Conservation (phyloP, 352 stramenopile species). For the Phytophthora quininea region DNA sequence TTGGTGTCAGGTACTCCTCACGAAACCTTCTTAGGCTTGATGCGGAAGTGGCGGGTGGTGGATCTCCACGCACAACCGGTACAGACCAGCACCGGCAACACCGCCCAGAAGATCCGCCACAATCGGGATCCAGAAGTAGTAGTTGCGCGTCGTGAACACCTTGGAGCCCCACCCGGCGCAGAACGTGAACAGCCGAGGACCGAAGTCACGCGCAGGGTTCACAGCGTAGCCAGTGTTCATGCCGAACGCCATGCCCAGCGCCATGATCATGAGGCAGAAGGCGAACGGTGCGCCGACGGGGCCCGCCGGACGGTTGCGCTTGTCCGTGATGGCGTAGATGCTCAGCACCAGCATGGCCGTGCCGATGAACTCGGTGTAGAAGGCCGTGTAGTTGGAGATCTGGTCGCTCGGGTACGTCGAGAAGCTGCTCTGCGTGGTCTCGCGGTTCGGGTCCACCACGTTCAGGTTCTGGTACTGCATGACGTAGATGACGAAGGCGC, state of each 20-base stretch:
- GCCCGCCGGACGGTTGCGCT: slow-evolving; percentile 1
- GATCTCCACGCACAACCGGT: slow-evolving; percentile 1
- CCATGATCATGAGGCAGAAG: neutral
- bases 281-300: neutral
- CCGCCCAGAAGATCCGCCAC: neutral
- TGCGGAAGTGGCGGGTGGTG: slow-evolving; percentile 1
- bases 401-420: slow-evolving; percentile 2
- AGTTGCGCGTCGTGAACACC: slow-evolving; percentile 1
- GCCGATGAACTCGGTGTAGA: slow-evolving; percentile 4
- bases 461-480: slow-evolving; percentile 7
- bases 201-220: slow-evolving; percentile 1
- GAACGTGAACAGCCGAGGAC: slow-evolving; percentile 1
- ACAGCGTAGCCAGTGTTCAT: slow-evolving; percentile 5
- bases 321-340: slow-evolving; percentile 5
- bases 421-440: slow-evolving; percentile 4
- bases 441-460: slow-evolving; percentile 3
- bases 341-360: slow-evolving; percentile 3
- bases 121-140: slow-evolving; percentile 6
- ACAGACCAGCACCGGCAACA: neutral
- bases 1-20: neutral
- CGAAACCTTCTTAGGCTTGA: neutral
- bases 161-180: neutral
- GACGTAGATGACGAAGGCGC: slow-evolving; percentile 3
- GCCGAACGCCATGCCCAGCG: neutral
- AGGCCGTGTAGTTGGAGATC: slow-evolving; percentile 6